phyloP scores from a whole-genome alignment of 2,329 filamentous ascomycete species.

The Orbilia javanica region DNA sequence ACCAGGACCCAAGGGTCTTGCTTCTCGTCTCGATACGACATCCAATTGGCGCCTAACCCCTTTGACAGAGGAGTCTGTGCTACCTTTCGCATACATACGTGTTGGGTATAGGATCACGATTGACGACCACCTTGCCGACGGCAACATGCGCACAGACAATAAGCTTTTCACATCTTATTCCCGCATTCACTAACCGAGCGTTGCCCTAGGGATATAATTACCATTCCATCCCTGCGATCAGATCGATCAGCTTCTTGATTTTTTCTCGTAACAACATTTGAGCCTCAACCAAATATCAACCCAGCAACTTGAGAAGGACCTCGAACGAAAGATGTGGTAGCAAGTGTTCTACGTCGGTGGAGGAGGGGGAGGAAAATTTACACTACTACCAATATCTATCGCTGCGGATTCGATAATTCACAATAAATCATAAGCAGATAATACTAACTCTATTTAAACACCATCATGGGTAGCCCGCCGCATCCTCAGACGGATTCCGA shows the following conservation, averaged over 20 bases:
- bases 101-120: neutral
- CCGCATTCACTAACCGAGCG: neutral
- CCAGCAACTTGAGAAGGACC: neutral
- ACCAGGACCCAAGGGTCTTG: neutral
- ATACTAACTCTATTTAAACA: neutral
- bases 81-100: neutral
- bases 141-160: neutral
- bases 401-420: neutral
- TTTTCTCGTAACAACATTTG: neutral
- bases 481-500: constrained; percentile 40
- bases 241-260: neutral
- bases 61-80: neutral
- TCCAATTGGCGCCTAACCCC: neutral
- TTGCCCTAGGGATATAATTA: neutral
- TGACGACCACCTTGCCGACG: neutral
- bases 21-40: neutral
- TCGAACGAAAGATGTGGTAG: neutral
- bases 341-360: neutral
- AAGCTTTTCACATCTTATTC: neutral
- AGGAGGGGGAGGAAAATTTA: neutral
- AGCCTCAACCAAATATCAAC: neutral
- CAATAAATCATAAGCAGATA: neutral
- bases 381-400: neutral
- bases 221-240: neutral
- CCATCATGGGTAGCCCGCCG: neutral